phyloP scores from a whole-genome alignment of 371 early-diverging fungal genomes.

The Mycotypha africana region DNA sequence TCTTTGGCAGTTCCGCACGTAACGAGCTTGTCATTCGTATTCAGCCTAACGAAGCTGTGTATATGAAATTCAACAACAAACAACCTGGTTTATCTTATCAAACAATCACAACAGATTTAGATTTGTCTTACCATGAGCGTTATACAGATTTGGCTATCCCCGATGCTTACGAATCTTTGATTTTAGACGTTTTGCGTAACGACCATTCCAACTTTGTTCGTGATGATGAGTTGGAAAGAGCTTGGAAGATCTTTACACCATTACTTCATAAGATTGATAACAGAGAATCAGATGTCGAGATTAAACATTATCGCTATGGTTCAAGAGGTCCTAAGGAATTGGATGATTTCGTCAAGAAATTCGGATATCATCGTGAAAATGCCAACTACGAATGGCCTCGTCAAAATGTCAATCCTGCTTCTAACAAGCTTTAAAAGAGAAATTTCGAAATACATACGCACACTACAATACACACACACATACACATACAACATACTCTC shows the following conservation, averaged over 20 bases:
- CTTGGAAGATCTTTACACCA: constrained; percentile 97
- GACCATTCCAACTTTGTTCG: constrained; percentile 97
- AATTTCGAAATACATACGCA: too few relatives aligned
- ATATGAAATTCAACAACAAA: constrained; percentile 95
- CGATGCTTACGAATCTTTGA: constrained; percentile 93
- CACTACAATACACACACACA: too few relatives aligned
- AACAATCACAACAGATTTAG: constrained; percentile 81
- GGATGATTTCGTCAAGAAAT: constrained; percentile 65
- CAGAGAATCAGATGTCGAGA: constrained; percentile 43
- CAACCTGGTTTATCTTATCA: constrained; percentile 70
- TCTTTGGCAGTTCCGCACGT: constrained; percentile 68
- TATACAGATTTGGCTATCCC: constrained; percentile 85
- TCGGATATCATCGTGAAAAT: constrained; percentile 58
- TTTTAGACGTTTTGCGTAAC: constrained; percentile 83
- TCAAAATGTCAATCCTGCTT: constrained; percentile 29
- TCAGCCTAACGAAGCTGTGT: constrained; percentile 93
- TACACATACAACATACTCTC: too few relatives aligned
- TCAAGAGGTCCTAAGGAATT: constrained; percentile 81
- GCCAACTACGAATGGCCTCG: constrained; percentile 36
- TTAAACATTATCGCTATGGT: constrained; percentile 76
- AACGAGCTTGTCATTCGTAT: constrained; percentile 96
- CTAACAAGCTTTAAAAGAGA: too few relatives aligned
- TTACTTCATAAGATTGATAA: constrained; percentile 84
- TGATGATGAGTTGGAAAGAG: constrained; percentile 91
- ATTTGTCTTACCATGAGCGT: constrained; percentile 82